Evolutionary conservation across 176 grass and related monocot genomes (phyloP).

Genomic region (Carex pumila): DNA sequence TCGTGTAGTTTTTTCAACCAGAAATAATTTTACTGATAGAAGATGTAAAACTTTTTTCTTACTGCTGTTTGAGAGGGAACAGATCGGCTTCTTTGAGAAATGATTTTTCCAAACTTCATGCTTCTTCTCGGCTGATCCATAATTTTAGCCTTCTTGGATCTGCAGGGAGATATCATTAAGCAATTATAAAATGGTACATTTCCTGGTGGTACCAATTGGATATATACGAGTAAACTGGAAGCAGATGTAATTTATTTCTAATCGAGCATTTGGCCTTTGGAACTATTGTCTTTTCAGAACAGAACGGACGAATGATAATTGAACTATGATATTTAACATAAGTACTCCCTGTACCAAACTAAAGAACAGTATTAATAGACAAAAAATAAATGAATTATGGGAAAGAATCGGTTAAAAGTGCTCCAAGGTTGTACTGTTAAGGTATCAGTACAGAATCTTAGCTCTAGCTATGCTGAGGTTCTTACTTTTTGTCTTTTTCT

Average conservation of each 20-base stretch:
- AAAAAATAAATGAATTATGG: neutral
- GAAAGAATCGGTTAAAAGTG: neutral
- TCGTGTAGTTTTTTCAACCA: neutral
- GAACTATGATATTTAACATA: neutral
- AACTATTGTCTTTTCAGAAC: neutral
- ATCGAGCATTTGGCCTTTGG: neutral
- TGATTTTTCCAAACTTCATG: conserved; percentile 46
- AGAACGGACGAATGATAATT: neutral
- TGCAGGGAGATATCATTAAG: neutral
- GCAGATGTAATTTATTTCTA: neutral
- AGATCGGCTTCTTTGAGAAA: conserved; percentile 50
- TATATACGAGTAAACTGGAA: neutral
- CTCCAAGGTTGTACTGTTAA: neutral
- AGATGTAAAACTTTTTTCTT: neutral
- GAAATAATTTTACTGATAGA: neutral
- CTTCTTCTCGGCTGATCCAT: conserved; percentile 67
- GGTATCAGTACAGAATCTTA: neutral
- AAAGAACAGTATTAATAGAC: neutral
- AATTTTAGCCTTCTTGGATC: neutral
- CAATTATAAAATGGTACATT: neutral
- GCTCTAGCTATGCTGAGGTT: neutral
- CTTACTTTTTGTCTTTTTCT: neutral
- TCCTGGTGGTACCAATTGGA: neutral
- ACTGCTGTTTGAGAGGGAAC: conserved; percentile 46
- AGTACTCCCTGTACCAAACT: neutral